Evolutionary conservation across 768 basidiomycete genomes (phyloP), one percentile per base, ranked within the genome.

Genomic region (Leccinum longicurvipes): DNA sequence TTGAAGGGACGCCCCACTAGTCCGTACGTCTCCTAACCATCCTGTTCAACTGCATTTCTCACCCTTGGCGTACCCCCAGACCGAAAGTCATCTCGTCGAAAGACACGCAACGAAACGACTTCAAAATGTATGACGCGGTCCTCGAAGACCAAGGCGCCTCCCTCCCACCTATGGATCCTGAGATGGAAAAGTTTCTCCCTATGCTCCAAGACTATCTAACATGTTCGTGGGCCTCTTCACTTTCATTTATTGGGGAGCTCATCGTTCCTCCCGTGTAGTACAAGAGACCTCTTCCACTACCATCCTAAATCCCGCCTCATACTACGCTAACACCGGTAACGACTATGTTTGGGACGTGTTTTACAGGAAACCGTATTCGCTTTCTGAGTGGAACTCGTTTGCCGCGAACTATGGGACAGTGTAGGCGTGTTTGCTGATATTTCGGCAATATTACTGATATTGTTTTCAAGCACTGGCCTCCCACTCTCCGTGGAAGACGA

Each of bases 301-400:
- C 31, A 29, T 57, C 25, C n/a, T 56, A n/a, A 50, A 23, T 21
- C 10, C 44, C 32, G 29, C 34, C 27, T 14, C 44, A 12, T 19
- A 41, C 19, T 12, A 54, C 42, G 31, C 15, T 6, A 1, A 36
- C 14, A 21, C 62, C 54, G n/a, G 67, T 4, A 78, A 78, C 25
- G 90, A 91, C 62, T 92, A 89, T 60, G 90, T 92, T 23, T 91
- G 86, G 83, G 90, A 92, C 63, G 82, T 92, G 21, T 92, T 91
- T 65, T 91, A 89, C 61, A 87, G 86, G 59, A 77, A 84, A 23
- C 84, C 85, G 0, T 77, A 78, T 19, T 78, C 82, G 11, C 67
- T 82, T 39, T 77, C 76, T 17, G 84, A 87, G 69, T 84, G 85
- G 79, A 82, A 81, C 53, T 76, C 80, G 19, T 76, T 74, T 7